A percentile compares a stretch with the other conserved stretches of the same genome.
phyloP scores from a whole-genome alignment of 768 basidiomycete genomes.

The Tubosaeta sp. region DNA sequence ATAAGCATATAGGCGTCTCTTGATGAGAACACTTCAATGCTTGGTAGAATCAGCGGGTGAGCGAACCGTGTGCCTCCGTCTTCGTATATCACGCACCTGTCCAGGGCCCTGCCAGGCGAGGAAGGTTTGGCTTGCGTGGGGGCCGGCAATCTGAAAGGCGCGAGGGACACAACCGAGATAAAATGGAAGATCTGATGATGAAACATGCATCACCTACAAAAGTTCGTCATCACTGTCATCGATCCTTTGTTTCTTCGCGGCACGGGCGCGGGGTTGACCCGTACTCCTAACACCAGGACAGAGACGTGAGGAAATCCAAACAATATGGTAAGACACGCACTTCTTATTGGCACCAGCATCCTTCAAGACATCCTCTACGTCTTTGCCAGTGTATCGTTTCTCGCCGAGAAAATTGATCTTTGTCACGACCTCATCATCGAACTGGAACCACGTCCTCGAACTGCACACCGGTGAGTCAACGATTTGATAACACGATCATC shows the following conservation, averaged over 20 bases:
- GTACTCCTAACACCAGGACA: constrained; percentile 14
- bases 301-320: constrained; percentile 1
- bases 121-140: constrained; percentile 19
- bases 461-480: constrained; percentile 33
- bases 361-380: constrained; percentile 27
- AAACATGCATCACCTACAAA: constrained; percentile 23
- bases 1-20: constrained; percentile 96
- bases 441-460: constrained; percentile 78
- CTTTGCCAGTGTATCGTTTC: constrained; percentile 32
- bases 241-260: constrained; percentile 47
- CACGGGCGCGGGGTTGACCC: constrained; percentile 34
- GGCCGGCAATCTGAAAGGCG: constrained; percentile 18
- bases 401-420: constrained; percentile 54
- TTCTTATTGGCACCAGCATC: constrained; percentile 23
- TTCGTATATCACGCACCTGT: constrained; percentile 76
- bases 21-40: constrained; percentile 54
- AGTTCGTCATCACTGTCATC: constrained; percentile 58
- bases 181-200: constrained; percentile 16
- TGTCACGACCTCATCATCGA: constrained; percentile 85
- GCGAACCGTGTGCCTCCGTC: constrained; percentile 39
- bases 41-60: constrained; percentile 18
- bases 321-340: constrained; percentile 15
- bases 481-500: not conserved
- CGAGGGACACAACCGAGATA: constrained; percentile 10
- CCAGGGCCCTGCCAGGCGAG: constrained; percentile 33